These are phyloP conservation scores for Scleromitrula shiraiana DNA, from an alignment of 2,329 filamentous ascomycete species.

Conservation along the genomic window DNA sequence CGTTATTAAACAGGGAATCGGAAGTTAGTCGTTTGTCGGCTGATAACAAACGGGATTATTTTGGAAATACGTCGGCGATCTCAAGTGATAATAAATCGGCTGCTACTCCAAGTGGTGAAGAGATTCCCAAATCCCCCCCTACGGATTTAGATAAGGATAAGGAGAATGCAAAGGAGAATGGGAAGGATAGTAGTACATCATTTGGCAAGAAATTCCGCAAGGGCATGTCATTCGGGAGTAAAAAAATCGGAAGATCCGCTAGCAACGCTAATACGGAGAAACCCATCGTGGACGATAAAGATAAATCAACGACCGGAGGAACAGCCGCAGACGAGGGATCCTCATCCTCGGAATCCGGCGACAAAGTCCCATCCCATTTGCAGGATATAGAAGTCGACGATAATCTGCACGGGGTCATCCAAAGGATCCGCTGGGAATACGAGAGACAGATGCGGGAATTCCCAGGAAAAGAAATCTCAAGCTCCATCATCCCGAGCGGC, in stretches of 20 bases:
- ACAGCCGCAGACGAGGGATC: conserved; percentile 57
- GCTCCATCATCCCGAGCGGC: too few relatives aligned
- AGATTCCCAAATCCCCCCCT: conserved; percentile 39
- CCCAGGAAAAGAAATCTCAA: conserved; percentile 48
- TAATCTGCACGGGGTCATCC: conserved; percentile 63
- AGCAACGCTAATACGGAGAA: conserved; percentile 65
- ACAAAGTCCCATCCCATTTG: conserved; percentile 58
- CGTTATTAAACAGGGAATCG: conserved; percentile 47
- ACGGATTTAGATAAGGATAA: conserved; percentile 43
- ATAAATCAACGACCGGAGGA: too few relatives aligned
- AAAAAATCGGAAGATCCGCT: conserved; percentile 68
- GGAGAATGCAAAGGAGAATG: conserved; percentile 40
- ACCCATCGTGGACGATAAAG: conserved; percentile 66
- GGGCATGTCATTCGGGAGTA: conserved; percentile 67
- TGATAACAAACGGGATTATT: conserved; percentile 68
- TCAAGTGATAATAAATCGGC: conserved; percentile 39
- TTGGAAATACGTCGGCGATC: conserved; percentile 53
- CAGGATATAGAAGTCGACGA: conserved; percentile 69
- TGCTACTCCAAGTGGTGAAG: conserved; percentile 36
- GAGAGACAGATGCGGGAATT: conserved; percentile 55
- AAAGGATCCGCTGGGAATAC: conserved; percentile 66
- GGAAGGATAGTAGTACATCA: conserved; percentile 52
- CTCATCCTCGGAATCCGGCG: conserved; percentile 47
- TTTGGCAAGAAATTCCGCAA: conserved; percentile 78
- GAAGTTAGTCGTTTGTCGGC: conserved; percentile 52